These are phyloP conservation scores for Phaeosphaeria sp. DNA, from an alignment of 2,329 filamentous ascomycete species.

Conservation along the genomic window DNA sequence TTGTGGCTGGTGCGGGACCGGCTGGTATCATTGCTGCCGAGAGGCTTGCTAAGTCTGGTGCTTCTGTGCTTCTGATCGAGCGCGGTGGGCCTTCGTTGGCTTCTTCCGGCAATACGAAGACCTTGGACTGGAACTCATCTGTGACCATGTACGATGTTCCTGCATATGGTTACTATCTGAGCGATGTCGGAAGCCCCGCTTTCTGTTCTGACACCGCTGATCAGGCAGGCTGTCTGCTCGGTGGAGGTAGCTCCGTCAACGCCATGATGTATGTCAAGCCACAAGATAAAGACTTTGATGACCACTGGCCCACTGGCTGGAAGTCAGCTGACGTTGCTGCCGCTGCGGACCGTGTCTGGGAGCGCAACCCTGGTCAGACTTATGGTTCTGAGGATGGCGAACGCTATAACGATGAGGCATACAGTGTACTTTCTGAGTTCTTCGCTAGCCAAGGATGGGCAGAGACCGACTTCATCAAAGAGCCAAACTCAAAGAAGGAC, in stretches of 20 bases:
- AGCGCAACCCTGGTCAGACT: constrained; percentile 72
- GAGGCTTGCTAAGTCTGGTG: constrained; percentile 67
- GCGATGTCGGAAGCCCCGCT: constrained; percentile 33
- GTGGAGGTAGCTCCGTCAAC: constrained; percentile 71
- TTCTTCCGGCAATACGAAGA: constrained; percentile 35
- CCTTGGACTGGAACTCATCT: constrained; percentile 42
- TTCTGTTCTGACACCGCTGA: constrained; percentile 70
- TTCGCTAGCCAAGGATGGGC: constrained; percentile 66
- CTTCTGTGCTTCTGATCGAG: constrained; percentile 66
- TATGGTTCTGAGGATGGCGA: constrained; percentile 69
- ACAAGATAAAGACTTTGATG: constrained; percentile 66
- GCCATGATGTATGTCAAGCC: constrained; percentile 45
- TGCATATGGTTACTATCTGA: constrained; percentile 44
- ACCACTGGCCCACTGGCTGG: constrained; percentile 76
- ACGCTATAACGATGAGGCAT: constrained; percentile 69
- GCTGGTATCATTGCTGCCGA: constrained; percentile 65
- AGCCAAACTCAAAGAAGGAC: constrained; percentile 67
- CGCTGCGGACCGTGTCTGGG: constrained; percentile 70
- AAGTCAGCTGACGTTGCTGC: constrained; percentile 66
- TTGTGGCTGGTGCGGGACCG: constrained; percentile 66
- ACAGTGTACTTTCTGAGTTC: constrained; percentile 66
- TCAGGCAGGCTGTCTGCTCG: constrained; percentile 73
- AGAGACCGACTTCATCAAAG: constrained; percentile 66
- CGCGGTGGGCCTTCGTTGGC: constrained; percentile 47
- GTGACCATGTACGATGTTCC: constrained; percentile 48